These are phyloP conservation scores for Dictyophora rubrovolvata DNA, from an alignment of 768 basidiomycete species.

Conservation along the genomic window DNA sequence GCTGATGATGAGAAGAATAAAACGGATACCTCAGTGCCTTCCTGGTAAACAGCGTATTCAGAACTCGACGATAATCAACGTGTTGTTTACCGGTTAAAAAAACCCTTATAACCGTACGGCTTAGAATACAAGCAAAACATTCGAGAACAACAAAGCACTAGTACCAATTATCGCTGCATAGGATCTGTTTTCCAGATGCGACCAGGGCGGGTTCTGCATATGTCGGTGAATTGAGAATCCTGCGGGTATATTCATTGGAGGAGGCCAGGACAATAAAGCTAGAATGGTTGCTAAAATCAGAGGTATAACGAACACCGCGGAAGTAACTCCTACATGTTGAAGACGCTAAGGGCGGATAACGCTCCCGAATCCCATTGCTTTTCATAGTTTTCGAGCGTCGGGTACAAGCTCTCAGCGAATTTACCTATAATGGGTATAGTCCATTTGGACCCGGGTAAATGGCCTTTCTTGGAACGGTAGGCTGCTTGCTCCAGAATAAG, in stretches of 20 bases:
- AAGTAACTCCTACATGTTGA: conserved; percentile 71
- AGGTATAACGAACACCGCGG: background rate
- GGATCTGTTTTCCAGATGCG: conserved; percentile 77
- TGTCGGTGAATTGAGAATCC: conserved; percentile 89
- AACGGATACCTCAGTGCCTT: conserved; percentile 72
- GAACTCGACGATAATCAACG: conserved; percentile 83
- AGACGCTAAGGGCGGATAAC: conserved; percentile 85
- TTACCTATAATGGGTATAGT: conserved; percentile 98
- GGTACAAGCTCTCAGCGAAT: conserved; percentile 85
- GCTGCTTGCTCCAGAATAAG: conserved; percentile 80
- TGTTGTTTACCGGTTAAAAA: conserved; percentile 92
- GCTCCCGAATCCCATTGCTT: conserved; percentile 86
- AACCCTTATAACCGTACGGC: conserved; percentile 55
- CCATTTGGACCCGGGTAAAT: conserved; percentile 82
- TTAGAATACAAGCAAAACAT: background rate
- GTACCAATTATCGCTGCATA: conserved; percentile 82
- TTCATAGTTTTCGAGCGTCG: conserved; percentile 87
- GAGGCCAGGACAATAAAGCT: conserved; percentile 99
- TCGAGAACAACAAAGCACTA: conserved; percentile 10
- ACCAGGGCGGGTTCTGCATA: conserved; percentile 94
- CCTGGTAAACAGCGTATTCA: conserved; percentile 90
- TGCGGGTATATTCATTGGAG: conserved; percentile 84
- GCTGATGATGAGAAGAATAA: background rate
- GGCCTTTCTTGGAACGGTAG: conserved; percentile 81
- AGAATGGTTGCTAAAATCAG: background rate